Evolutionary conservation across 805 yeast genomes (phyloP), one percentile per base, ranked within the genome.

Genomic region (Brettanomyces bruxellensis): DNA sequence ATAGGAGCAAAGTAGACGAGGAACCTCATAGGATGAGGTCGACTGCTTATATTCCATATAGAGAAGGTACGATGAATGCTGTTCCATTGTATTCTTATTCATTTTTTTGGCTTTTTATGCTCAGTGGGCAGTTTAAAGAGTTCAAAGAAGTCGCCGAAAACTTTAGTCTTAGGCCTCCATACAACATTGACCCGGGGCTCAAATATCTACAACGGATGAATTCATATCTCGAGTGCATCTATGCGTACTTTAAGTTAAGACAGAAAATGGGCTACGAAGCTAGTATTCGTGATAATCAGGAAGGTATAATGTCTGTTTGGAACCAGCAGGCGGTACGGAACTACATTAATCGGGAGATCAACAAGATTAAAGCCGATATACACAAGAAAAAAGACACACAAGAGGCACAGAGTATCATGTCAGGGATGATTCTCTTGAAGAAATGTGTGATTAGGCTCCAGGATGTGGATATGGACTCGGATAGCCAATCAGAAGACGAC

Each of bases 81-180:
- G 71, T 9, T 52, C 78, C 75, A 5, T 47, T 69, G 52, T 74
- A 70, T 50, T 58, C 66, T 14, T 61, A 65, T 28, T 60, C 71
- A 1, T 53, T 68, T 34, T 51, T 75, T 12, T 76, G 79, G 79
- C 58, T 64, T 25, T 57, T 70, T 24, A 50, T 75, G 22, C 51
- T 62, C 1, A 59, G 64, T 28, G 68, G 70, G 4, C 64, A 67
- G 12, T 68, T 63, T 45, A 51, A 56, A 4, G 59, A 54, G 37
- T 62, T 72, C 25, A 60, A 59, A 34, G 70, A 66, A 28, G 53
- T 57, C 13, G 51, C 70, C 13, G 68, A 66, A 22, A 68, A 67
- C 38, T 50, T 73, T 34, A 47, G 67, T 24, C 61, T 73, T 44
- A 62, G 63, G 43, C 72, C 72, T 6, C 79, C 79, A 1, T 73